Percentiles rank a stretch among this genome's conserved stretches.
These are phyloP conservation scores for Lentinula aciculospora DNA, from an alignment of 768 basidiomycete species.

Conservation along the genomic window DNA sequence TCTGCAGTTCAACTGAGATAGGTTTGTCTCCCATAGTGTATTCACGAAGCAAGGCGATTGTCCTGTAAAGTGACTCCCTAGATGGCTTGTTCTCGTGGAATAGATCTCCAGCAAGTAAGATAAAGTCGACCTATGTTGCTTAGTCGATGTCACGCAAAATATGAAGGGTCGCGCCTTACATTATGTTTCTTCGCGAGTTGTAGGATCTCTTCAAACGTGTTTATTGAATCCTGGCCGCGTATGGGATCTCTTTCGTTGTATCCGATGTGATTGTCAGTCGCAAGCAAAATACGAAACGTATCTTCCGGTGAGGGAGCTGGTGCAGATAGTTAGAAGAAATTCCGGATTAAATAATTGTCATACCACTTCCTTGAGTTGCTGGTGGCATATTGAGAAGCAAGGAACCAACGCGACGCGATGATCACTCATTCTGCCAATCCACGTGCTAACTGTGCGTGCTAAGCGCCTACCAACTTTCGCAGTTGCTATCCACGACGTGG, in stretches of 20 bases:
- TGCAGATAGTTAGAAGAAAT: slow-evolving; percentile 7
- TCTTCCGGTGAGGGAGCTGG: slow-evolving; percentile 46
- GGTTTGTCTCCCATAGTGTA: slow-evolving; percentile 87
- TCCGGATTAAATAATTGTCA: slow-evolving; percentile 12
- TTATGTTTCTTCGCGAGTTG: slow-evolving; percentile 86
- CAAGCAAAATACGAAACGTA: slow-evolving; percentile 79
- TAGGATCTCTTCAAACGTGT: slow-evolving; percentile 92
- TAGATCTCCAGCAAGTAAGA: slow-evolving; percentile 91
- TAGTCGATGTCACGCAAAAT: neutral
- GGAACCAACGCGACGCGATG: slow-evolving; percentile 1
- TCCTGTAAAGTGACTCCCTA: slow-evolving; percentile 83
- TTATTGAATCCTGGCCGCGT: slow-evolving; percentile 90
- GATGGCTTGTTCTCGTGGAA: slow-evolving; percentile 98
- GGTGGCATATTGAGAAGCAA: slow-evolving; percentile 15
- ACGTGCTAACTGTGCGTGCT: neutral
- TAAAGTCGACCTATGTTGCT: slow-evolving; percentile 79
- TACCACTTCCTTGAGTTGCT: slow-evolving; percentile 33
- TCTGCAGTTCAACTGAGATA: slow-evolving; percentile 85
- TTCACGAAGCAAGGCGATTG: slow-evolving; percentile 85
- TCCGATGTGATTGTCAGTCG: slow-evolving; percentile 95
- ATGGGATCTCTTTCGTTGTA: slow-evolving; percentile 93
- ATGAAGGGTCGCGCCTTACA: slow-evolving; percentile 37
- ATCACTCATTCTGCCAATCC: neutral
- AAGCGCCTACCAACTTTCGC: slow-evolving; percentile 7
- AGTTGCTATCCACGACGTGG: neutral